phyloP scores from a whole-genome alignment of 1,284 basidiomycete species.

The Melampsora medusae region DNA sequence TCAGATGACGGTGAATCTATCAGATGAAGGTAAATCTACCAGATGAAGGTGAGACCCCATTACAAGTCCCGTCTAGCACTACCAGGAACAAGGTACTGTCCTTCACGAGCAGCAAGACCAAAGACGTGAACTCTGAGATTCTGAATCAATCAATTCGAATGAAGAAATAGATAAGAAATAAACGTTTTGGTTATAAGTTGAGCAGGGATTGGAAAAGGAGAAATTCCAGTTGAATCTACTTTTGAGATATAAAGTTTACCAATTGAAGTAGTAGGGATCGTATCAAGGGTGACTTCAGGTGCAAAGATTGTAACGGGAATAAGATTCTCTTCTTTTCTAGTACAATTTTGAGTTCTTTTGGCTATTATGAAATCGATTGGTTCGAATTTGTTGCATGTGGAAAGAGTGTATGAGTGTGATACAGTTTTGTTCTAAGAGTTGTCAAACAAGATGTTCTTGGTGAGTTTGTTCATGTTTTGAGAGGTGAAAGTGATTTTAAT shows the following conservation, averaged over 20 bases:
- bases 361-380: slow-evolving; percentile 8
- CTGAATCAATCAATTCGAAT: slow-evolving; percentile 5
- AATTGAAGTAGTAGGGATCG: slow-evolving; percentile 1
- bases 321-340: background rate
- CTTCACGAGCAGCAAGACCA: slow-evolving; percentile 40
- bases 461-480: too few relatives aligned
- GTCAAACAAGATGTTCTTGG: slow-evolving; percentile 8
- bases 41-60: slow-evolving; percentile 3
- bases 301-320: slow-evolving; percentile 28
- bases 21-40: too few relatives aligned
- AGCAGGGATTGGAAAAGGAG: slow-evolving; percentile 17
- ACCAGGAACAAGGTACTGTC: slow-evolving; percentile 37
- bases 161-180: slow-evolving; percentile 18
- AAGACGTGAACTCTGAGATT: slow-evolving; percentile 38
- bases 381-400: slow-evolving; percentile 62
- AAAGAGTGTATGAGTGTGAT: slow-evolving; percentile 66
- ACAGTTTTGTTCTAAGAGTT: slow-evolving; percentile 67
- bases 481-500: too few relatives aligned
- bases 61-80: slow-evolving; percentile 21
- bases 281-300: slow-evolving; percentile 19
- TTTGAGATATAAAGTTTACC: slow-evolving; percentile 37
- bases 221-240: slow-evolving; percentile 30
- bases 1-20: slow-evolving; percentile 22
- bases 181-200: slow-evolving; percentile 9
- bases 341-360: slow-evolving; percentile 6